Conservation (phyloP, 2,329 filamentous ascomycete species). For the Calonectria leucothoes region DNA sequence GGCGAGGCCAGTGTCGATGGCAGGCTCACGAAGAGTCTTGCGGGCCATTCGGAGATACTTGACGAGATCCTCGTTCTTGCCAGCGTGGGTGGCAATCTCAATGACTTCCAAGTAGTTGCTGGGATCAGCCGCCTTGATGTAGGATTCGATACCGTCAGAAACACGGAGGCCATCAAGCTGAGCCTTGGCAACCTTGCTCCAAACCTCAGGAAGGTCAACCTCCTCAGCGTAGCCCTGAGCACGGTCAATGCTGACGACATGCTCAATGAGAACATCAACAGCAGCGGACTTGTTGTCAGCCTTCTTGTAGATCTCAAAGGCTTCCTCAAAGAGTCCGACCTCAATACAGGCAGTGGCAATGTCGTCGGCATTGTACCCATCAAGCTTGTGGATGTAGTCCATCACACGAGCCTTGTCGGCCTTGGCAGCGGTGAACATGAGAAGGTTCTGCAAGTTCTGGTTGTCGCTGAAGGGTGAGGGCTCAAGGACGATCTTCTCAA, state of each 20-base stretch:
- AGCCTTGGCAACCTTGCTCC: constrained; percentile 98
- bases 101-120: constrained; percentile 97
- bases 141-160: constrained; percentile 93
- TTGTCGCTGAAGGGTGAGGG: constrained; percentile 99
- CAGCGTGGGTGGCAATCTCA: constrained; percentile 92
- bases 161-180: constrained; percentile 96
- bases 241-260: constrained; percentile 97
- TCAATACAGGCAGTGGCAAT: constrained; percentile 94
- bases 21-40: constrained; percentile 93
- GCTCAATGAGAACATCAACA: constrained; percentile 91
- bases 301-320: constrained; percentile 99
- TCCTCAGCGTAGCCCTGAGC: constrained; percentile 96
- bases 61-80: constrained; percentile 97
- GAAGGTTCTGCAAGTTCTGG: constrained; percentile 92
- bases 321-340: constrained; percentile 94
- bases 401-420: constrained; percentile 95
- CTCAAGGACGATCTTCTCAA: constrained; percentile 99
- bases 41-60: constrained; percentile 97
- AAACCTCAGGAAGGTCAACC: constrained; percentile 93
- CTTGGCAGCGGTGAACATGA: constrained; percentile 96
- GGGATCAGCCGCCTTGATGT: constrained; percentile 94
- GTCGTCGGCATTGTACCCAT: constrained; percentile 90
- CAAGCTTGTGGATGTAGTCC: constrained; percentile 94
- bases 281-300: constrained; percentile 88
- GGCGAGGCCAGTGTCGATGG: constrained; percentile 92